Percentiles rank a stretch among this genome's conserved stretches.
These are phyloP conservation scores for Didymella exigua DNA, from an alignment of 2,329 filamentous ascomycete species.

Conservation along the genomic window DNA sequence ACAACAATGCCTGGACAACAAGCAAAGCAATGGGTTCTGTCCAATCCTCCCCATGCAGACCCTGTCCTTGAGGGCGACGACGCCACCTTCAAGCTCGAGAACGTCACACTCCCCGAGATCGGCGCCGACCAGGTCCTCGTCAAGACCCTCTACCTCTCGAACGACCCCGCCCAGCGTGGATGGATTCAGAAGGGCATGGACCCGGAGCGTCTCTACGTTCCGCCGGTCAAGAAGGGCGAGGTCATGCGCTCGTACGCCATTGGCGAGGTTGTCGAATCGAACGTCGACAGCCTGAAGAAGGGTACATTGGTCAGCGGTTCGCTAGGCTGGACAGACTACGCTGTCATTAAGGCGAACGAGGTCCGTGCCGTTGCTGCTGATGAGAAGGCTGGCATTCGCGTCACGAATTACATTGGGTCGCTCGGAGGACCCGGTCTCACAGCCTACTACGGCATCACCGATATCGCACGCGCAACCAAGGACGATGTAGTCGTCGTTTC, in stretches of 20 bases:
- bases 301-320: conserved; percentile 63
- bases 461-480: conserved; percentile 68
- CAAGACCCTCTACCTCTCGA: conserved; percentile 56
- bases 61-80: conserved; percentile 46
- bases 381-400: conserved; percentile 43
- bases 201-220: conserved; percentile 54
- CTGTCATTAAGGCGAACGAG: conserved; percentile 53
- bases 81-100: conserved; percentile 50
- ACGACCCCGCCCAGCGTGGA: conserved; percentile 59
- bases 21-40: conserved; percentile 54
- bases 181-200: conserved; percentile 54
- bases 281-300: conserved; percentile 57
- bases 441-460: conserved; percentile 74
- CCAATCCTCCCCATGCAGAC: conserved; percentile 47
- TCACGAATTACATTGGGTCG: conserved; percentile 55
- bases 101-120: conserved; percentile 43
- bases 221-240: conserved; percentile 51
- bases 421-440: conserved; percentile 65
- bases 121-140: conserved; percentile 53
- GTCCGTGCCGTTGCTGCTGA: conserved; percentile 39
- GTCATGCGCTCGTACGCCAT: conserved; percentile 69
- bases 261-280: conserved; percentile 65
- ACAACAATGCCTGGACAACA: conserved; percentile 39
- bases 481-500: conserved; percentile 78
- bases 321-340: conserved; percentile 70